A percentile compares a stretch with the other conserved stretches of the same genome.
These are phyloP conservation scores for Polyporus tsugae DNA, from an alignment of 1,284 basidiomycete genomes.

Conservation along the genomic window DNA sequence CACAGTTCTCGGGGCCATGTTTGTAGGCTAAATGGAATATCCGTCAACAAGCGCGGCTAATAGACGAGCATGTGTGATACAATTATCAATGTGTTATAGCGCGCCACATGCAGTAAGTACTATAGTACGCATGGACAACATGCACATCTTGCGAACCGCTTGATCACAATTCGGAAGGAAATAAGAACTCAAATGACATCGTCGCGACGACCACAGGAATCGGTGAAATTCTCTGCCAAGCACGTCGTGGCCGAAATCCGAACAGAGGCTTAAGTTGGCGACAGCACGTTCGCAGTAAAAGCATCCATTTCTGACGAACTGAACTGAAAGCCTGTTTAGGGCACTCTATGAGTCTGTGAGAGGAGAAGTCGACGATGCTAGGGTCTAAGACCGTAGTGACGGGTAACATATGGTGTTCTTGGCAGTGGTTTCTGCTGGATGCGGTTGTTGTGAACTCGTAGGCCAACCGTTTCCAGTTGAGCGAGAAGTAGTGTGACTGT, in stretches of 20 bases:
- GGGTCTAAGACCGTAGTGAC: neutral
- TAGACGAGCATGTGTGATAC: too few species aligned
- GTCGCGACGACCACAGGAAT: neutral
- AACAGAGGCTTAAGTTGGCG: neutral
- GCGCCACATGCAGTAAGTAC: too few species aligned
- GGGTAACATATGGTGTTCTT: neutral
- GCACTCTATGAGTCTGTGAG: neutral
- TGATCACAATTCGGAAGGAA: neutral
- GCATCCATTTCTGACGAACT: neutral
- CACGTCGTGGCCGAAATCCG: neutral
- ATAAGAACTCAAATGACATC: neutral
- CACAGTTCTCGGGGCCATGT: neutral
- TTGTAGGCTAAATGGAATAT: conserved; percentile 1
- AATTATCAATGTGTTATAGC: too few species aligned
- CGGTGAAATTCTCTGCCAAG: neutral
- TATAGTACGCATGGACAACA: too few species aligned
- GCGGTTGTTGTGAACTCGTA: neutral
- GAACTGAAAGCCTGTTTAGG: neutral
- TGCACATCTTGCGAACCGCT: too few species aligned
- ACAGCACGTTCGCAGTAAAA: neutral
- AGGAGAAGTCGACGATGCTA: neutral
- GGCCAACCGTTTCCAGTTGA: neutral
- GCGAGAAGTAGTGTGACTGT: neutral
- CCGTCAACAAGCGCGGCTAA: neutral
- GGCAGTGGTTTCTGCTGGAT: neutral